Conservation (phyloP, 139 green algal genomes). For the Chlorella sp. region DNA sequence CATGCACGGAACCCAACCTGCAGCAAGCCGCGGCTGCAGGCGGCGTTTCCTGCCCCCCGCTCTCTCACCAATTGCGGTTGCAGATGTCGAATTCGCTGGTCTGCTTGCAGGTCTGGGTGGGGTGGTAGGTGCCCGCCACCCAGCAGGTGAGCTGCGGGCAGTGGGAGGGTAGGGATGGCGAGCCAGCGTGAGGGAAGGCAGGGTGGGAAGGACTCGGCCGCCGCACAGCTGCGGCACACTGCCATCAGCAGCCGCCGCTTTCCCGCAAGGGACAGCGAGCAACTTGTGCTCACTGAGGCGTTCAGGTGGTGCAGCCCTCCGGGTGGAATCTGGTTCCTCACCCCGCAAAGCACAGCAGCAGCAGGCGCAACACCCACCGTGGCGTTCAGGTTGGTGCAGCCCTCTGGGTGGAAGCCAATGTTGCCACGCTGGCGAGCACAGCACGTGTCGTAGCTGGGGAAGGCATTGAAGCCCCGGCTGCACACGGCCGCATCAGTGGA, state of each 20-base stretch:
- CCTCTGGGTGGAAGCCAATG: not conserved
- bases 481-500: not conserved
- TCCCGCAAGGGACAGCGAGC: too few species aligned
- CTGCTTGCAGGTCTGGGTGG: conserved; percentile 7
- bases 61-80: conserved; percentile 23
- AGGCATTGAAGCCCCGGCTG: conserved; percentile 4
- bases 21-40: not conserved
- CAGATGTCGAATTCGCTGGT: conserved; percentile 22
- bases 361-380: not conserved
- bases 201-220: not conserved
- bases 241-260: too few species aligned
- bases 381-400: not conserved
- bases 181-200: not conserved
- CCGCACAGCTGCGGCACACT: too few species aligned
- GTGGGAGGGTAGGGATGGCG: not conserved
- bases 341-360: too few species aligned
- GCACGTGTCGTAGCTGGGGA: not conserved
- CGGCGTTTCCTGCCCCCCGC: not conserved
- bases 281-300: too few species aligned
- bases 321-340: too few species aligned
- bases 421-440: not conserved
- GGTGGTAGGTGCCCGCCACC: conserved; percentile 10
- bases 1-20: too few species aligned
- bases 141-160: conserved; percentile 17
- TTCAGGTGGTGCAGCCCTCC: too few species aligned